These are phyloP conservation scores for Pseudozyma pruni DNA, from an alignment of 1,284 basidiomycete genomes.

Conservation along the genomic window DNA sequence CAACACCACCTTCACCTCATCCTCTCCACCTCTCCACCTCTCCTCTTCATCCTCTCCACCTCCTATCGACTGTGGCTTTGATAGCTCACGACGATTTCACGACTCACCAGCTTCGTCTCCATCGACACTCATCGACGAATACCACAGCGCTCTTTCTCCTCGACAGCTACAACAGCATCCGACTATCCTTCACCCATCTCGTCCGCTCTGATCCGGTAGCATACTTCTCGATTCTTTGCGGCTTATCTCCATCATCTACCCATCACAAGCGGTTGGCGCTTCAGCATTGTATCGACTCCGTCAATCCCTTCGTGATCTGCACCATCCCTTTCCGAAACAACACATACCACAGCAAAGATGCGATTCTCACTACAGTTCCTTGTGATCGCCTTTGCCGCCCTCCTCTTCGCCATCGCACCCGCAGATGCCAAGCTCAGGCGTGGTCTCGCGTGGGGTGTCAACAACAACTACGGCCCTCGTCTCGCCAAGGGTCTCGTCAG, in stretches of 20 bases:
- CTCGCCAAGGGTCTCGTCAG: slow-evolving; percentile 51
- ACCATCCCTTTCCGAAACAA: slow-evolving; percentile 3
- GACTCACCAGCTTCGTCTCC: slow-evolving; percentile 1
- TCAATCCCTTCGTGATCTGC: slow-evolving; percentile 27
- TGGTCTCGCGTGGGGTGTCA: slow-evolving; percentile 61
- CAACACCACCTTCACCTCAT: slow-evolving; percentile 2
- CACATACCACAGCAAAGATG: slow-evolving; percentile 23
- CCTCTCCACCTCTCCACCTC: slow-evolving; percentile 7
- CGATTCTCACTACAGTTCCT: slow-evolving; percentile 44
- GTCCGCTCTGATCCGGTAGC: slow-evolving; percentile 12
- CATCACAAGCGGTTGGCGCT: slow-evolving; percentile 28
- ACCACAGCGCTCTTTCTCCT: slow-evolving; percentile 2
- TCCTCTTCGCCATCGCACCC: slow-evolving; percentile 31
- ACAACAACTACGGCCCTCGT: slow-evolving; percentile 53
- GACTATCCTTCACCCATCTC: background rate
- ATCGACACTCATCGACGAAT: slow-evolving; percentile 1
- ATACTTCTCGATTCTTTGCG: slow-evolving; percentile 12
- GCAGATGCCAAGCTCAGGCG: slow-evolving; percentile 38
- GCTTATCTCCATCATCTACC: slow-evolving; percentile 9
- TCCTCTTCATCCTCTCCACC: slow-evolving; percentile 11
- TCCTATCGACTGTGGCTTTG: slow-evolving; percentile 36
- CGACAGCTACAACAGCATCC: slow-evolving; percentile 40
- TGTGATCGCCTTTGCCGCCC: slow-evolving; percentile 32
- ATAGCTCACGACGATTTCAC: slow-evolving; percentile 36
- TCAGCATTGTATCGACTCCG: slow-evolving; percentile 13